Conservation (phyloP, 176 grass and related monocot genomes). For the Rhynchospora breviuscula region DNA sequence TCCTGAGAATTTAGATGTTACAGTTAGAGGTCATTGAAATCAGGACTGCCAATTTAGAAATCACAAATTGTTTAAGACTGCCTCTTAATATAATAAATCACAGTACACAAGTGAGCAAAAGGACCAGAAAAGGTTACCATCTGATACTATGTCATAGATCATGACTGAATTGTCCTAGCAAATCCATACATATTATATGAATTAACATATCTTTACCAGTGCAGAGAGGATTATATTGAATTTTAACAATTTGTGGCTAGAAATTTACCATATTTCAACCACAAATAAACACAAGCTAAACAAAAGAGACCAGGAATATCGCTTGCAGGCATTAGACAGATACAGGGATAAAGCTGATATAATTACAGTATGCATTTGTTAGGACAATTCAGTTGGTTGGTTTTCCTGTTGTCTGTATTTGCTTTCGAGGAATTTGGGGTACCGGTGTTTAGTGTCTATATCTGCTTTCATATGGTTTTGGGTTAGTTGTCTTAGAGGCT, state of each 20-base stretch:
- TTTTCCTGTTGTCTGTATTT: no score
- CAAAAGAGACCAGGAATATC: background rate
- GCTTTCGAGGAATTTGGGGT: no score
- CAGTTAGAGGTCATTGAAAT: background rate
- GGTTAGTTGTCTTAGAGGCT: no score
- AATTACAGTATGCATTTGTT: background rate
- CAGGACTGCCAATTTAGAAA: background rate
- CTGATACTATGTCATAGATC: background rate
- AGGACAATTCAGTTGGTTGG: no score
- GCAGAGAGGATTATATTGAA: background rate
- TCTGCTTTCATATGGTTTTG: no score
- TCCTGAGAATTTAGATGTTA: background rate
- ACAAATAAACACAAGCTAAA: background rate
- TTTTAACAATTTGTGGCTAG: background rate
- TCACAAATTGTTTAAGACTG: background rate
- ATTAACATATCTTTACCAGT: background rate
- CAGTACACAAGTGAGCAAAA: background rate
- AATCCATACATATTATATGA: background rate
- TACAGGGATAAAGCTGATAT: background rate
- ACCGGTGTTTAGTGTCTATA: no score
- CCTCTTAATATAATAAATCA: background rate
- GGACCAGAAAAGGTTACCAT: background rate
- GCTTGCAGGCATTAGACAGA: background rate
- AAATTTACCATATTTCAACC: background rate
- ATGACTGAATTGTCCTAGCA: background rate